Base-by-base conservation (phyloP, 495 filamentous ascomycete species). In the Letharia lupina region DNA sequence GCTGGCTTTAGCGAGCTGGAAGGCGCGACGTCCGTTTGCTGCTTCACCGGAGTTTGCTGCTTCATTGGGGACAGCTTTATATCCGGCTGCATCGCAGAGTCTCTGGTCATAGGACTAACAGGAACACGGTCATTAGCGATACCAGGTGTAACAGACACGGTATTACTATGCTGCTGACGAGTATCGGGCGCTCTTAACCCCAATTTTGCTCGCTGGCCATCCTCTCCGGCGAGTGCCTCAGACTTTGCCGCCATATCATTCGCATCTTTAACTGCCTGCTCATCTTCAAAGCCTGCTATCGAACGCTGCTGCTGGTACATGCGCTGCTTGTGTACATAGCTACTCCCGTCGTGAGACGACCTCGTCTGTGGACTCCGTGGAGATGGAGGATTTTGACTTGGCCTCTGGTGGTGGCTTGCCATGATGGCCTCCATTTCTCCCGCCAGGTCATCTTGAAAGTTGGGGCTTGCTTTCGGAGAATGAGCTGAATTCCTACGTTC, bases 251-350 rank as follows among this genome's bases (percentile, higher is more conserved):
- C 45, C 47, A 61, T 33, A 12, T 61, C 45, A 56, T 44, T 61
- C 41, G 64, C 64, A 35, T 48, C 59, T 31, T 56, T 62, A 20
- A 72, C 62, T 13, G 70, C 71, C 64, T 69, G 64, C 57, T 73
- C 66, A 31, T 71, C 71, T 64, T 73, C 65, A 64, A 65, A 73
- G 16, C 71, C 67, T 44, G 71, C 71, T 35, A 73, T 70, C 4
- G 69, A 73, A 16, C 54, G 67, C 50, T 73, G 71, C 60, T 73
- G 71, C 45, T 73, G 69, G 37, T 73, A 69, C 71, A 73, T 73
- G 23, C 71, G 71, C 47, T 73, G 71, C 57, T 71, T 70, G 63
- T 73, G 71, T 13, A 73, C 71, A 50, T 73, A 73, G 71, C 71
- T 73, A 50, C 65, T 70, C 31, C 71, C 71, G 44, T 73, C 71